Percentiles rank a stretch among this genome's conserved stretches.
Evolutionary conservation across 2,329 filamentous ascomycete species (phyloP).

Genomic region (Neofusicoccum umdonicola): DNA sequence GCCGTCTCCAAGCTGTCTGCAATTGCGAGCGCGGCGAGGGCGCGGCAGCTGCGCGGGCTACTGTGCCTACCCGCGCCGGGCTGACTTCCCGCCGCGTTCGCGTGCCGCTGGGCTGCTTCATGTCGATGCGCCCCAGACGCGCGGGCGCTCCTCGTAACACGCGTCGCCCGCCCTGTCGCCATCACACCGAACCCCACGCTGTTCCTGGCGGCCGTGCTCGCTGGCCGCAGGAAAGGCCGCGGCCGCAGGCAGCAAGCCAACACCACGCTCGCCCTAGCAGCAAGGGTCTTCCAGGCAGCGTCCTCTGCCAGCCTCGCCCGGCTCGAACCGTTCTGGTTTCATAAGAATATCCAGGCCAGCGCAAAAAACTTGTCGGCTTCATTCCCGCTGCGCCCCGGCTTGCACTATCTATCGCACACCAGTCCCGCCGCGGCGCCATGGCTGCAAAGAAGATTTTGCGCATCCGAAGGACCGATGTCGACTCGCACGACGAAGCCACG

Average conservation of each 20-base stretch:
- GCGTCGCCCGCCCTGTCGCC: not conserved
- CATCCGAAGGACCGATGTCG: conserved; percentile 55
- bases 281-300: not conserved
- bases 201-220: conserved; percentile 2
- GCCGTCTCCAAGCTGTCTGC: not conserved
- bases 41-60: not conserved
- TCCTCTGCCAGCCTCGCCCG: not conserved
- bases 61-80: not conserved
- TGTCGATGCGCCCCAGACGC: not conserved
- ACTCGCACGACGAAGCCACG: conserved; percentile 22
- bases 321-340: conserved; percentile 3
- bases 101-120: not conserved
- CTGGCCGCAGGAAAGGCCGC: conserved; percentile 6
- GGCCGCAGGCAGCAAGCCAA: not conserved
- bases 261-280: not conserved
- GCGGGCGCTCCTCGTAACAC: not conserved
- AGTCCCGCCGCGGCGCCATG: conserved; percentile 14
- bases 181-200: not conserved
- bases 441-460: conserved; percentile 48
- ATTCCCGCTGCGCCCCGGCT: conserved; percentile 1
- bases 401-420: not conserved
- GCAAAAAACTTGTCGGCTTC: not conserved
- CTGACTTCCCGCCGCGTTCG: not conserved
- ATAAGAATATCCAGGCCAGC: not conserved
- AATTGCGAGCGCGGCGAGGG: not conserved